Conservation (phyloP, 129 eudicot genomes). For the Saussurea involucrata region DNA sequence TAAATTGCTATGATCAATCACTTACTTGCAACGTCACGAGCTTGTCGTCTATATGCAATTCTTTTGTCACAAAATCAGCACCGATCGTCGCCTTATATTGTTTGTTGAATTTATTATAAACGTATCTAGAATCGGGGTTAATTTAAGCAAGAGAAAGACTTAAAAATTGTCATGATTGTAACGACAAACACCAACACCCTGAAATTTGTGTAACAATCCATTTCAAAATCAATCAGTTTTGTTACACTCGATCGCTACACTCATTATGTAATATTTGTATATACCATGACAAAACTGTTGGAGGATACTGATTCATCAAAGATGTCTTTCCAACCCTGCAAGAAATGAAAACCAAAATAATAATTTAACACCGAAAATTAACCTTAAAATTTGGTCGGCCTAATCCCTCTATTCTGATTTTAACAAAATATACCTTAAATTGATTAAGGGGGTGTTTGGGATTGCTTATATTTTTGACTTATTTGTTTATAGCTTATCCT, state of each 20-base stretch:
- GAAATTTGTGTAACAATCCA: neutral
- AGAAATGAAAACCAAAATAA: neutral
- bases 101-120: slow-evolving; percentile 46
- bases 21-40: slow-evolving; percentile 73
- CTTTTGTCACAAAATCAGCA: slow-evolving; percentile 86
- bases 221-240: neutral
- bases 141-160: neutral
- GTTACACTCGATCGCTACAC: neutral
- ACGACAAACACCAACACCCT: neutral
- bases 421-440: neutral
- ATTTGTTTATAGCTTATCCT: too few species aligned
- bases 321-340: slow-evolving; percentile 76
- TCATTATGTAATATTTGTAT: neutral
- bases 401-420: neutral
- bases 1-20: neutral
- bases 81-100: slow-evolving; percentile 90
- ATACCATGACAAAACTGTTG: neutral
- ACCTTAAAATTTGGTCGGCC: neutral
- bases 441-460: too few species aligned
- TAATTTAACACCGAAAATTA: neutral
- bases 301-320: slow-evolving; percentile 60
- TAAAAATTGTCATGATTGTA: neutral
- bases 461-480: too few species aligned
- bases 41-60: slow-evolving; percentile 68
- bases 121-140: slow-evolving; percentile 53